These are phyloP conservation scores for Dalbergia cochinchinensis DNA, from an alignment of 306 rosid genomes.

Conservation along the genomic window DNA sequence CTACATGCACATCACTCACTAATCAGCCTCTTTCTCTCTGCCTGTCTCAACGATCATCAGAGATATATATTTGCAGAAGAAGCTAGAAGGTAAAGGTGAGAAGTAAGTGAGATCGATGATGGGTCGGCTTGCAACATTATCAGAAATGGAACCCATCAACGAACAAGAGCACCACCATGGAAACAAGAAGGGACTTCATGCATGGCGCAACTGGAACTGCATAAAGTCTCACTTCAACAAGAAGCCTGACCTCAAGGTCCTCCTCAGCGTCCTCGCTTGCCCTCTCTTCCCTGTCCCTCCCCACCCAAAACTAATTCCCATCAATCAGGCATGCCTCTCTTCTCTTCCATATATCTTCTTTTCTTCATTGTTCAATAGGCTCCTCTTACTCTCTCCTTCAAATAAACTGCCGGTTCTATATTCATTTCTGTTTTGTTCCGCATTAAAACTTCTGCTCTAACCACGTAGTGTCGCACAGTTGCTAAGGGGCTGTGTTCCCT, in stretches of 20 bases:
- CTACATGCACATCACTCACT: neutral
- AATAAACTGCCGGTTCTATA: too few relatives aligned
- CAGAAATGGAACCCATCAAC: conserved; percentile 74
- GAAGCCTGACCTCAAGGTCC: conserved; percentile 74
- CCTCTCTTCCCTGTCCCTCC: conserved; percentile 81
- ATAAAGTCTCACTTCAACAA: conserved; percentile 72
- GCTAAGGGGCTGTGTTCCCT: too few relatives aligned
- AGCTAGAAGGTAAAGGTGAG: neutral
- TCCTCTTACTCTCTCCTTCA: neutral
- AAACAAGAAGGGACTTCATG: conserved; percentile 39
- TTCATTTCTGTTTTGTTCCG: too few relatives aligned
- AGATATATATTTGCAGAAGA: neutral
- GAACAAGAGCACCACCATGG: conserved; percentile 47
- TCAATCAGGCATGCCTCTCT: conserved; percentile 48
- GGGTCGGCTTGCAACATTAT: conserved; percentile 71
- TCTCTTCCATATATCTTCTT: neutral
- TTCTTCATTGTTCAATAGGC: too few relatives aligned
- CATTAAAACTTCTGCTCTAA: too few relatives aligned
- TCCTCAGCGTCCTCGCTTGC: conserved; percentile 84
- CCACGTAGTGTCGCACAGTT: too few relatives aligned
- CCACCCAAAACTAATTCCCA: conserved; percentile 41
- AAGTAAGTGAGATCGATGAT: conserved; percentile 25
- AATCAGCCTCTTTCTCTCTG: neutral
- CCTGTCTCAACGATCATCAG: too few relatives aligned
- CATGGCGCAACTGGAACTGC: conserved; percentile 87